Evolutionary conservation across 177 flowering plant genomes (phyloP).

Genomic region (Vitis hybrid): DNA sequence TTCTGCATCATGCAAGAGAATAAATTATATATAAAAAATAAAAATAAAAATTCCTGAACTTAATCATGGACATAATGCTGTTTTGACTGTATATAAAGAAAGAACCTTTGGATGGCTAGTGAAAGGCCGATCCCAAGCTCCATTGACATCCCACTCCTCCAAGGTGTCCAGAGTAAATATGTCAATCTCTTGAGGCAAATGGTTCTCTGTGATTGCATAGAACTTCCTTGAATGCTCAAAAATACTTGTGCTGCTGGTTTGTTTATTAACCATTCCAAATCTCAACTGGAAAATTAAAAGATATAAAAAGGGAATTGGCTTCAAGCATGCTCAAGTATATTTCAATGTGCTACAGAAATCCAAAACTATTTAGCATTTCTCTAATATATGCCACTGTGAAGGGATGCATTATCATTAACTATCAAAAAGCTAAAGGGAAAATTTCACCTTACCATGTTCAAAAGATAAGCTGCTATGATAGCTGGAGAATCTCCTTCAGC

Average conservation of each 20-base stretch:
- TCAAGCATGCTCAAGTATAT: no score
- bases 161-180: slow-evolving; percentile 37
- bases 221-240: slow-evolving; percentile 59
- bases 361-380: no score
- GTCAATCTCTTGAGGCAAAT: slow-evolving; percentile 64
- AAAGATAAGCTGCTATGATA: slow-evolving; percentile 40
- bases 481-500: slow-evolving; percentile 56
- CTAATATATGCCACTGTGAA: not conserved
- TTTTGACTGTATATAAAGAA: not conserved
- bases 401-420: not conserved
- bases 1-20: slow-evolving; percentile 30
- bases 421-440: not conserved
- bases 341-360: no score
- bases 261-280: slow-evolving; percentile 48
- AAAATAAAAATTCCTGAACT: not conserved
- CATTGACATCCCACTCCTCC: slow-evolving; percentile 47
- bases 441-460: slow-evolving; percentile 40
- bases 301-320: not conserved
- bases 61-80: no score
- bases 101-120: slow-evolving; percentile 69
- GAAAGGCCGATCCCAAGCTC: slow-evolving; percentile 60
- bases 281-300: slow-evolving; percentile 41
- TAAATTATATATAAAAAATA: not conserved
- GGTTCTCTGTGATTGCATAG: slow-evolving; percentile 54
- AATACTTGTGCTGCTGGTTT: slow-evolving; percentile 58